Evolutionary conservation across 179 eudicot genomes (phyloP), one percentile per base, ranked within the genome.

Genomic region (Patellifolia procumbens): DNA sequence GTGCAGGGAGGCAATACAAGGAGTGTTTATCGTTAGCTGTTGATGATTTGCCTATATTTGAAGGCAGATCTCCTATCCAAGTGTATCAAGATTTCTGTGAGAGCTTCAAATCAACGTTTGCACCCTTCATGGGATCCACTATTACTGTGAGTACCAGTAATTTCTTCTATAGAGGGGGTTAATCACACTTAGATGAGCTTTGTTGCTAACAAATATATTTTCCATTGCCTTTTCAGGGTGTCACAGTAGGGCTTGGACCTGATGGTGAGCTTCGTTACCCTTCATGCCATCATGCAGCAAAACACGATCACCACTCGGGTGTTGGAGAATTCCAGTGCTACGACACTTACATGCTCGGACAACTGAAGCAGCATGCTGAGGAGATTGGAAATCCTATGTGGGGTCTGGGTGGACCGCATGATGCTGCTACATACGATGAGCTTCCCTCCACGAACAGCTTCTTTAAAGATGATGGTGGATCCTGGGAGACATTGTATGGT

Each of bases 251-350:
- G 49, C 85, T 94, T 19, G 98, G 98, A 80, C 98, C 98, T 19
- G 87, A 88, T 76, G 98, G 98, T n/a, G 97, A 94, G 78, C 97
- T 94, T 63, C 84, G 88, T 13, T 94, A 90, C 80, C 98, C 98
- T 45, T 89, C 92, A 70, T 79, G 67, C 48, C 86, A 80, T 65
- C 72, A 68, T 15, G 51, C 80, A 24, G 19, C 82, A 34, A 81
- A 78, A 29, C 62, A n/a, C 48, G 70, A 42, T 8, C 67, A 64
- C 15, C 65, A 32, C 32, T 72, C 10, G 1, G 96, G 97, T 20
- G 91, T 83, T 2, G 98, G 98, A 46, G 98, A 91, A 74, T 94
- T 94, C 79, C 98, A 94, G 73, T 90, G 97, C 78, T 92, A 90
- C 26, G 97, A 91, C 43, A 80, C 84, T 65, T 73, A 90, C 84